phyloP scores from a whole-genome alignment of 2,329 filamentous ascomycete genomes.

The Aspergillus hortae region DNA sequence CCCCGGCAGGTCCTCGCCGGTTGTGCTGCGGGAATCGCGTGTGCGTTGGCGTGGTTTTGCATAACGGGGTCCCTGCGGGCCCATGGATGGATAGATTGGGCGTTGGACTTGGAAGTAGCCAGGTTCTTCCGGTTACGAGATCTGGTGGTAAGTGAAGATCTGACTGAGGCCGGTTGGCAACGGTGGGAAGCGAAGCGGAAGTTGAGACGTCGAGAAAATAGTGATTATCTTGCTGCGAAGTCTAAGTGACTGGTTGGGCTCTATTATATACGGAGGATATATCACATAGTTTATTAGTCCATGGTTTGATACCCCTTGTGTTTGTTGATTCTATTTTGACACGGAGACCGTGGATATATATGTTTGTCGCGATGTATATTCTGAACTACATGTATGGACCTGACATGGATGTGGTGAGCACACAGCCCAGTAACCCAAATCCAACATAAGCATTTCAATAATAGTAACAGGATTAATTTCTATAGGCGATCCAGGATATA shows the following conservation, averaged over 20 bases:
- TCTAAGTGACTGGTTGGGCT: constrained; percentile 19
- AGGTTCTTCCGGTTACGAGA: constrained; percentile 73
- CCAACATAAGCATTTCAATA: too few species aligned
- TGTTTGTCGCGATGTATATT: too few species aligned
- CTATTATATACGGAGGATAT: neutral
- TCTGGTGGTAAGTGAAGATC: constrained; percentile 79
- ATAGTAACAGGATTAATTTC: too few species aligned
- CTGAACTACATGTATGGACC: too few species aligned
- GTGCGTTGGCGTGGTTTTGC: constrained; percentile 75
- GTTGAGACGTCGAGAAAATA: constrained; percentile 24
- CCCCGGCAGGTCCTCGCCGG: constrained; percentile 82
- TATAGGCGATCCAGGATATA: neutral
- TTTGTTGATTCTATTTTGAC: neutral
- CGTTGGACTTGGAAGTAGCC: constrained; percentile 62
- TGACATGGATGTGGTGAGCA: too few species aligned
- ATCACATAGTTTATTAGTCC: neutral
- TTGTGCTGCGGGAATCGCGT: constrained; percentile 63
- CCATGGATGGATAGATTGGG: constrained; percentile 69
- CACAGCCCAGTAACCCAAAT: too few species aligned
- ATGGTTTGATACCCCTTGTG: neutral
- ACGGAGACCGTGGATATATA: too few species aligned
- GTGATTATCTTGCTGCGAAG: constrained; percentile 22
- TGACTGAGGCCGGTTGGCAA: constrained; percentile 90
- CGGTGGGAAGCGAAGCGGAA: constrained; percentile 67
- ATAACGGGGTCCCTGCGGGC: constrained; percentile 65